phyloP scores from a whole-genome alignment of 768 basidiomycete species.

The Auricularia cornea region DNA sequence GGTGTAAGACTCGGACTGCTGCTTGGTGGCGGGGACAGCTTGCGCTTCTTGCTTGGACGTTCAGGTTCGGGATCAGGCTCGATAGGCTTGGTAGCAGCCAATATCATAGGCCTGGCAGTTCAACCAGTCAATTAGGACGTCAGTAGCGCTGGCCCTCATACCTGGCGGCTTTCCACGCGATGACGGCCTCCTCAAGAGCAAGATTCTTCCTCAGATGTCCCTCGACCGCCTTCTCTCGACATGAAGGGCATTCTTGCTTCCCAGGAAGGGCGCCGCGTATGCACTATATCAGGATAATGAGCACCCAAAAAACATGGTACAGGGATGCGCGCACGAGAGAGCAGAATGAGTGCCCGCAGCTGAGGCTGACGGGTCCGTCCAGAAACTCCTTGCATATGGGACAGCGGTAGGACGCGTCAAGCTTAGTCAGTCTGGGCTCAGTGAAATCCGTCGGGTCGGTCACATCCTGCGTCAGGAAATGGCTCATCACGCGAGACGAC shows the following conservation, averaged over 20 bases:
- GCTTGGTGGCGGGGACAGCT: slow-evolving; percentile 7
- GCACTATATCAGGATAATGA: slow-evolving; percentile 44
- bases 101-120: not conserved
- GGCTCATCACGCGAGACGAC: not conserved
- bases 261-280: slow-evolving; percentile 49
- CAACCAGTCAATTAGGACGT: not conserved
- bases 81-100: not conserved
- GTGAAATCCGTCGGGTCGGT: slow-evolving; percentile 69
- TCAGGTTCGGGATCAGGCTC: not conserved
- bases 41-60: slow-evolving; percentile 1
- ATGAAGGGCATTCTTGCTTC: slow-evolving; percentile 66
- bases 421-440: slow-evolving; percentile 33
- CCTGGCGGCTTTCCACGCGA: slow-evolving; percentile 69
- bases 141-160: slow-evolving; percentile 23
- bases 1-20: too few relatives aligned
- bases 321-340: slow-evolving; percentile 46
- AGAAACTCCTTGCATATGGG: slow-evolving; percentile 70
- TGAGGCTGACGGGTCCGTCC: slow-evolving; percentile 61
- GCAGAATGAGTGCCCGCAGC: slow-evolving; percentile 78
- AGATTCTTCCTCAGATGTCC: slow-evolving; percentile 58
- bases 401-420: slow-evolving; percentile 64
- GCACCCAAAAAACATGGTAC: not conserved
- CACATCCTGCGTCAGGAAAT: slow-evolving; percentile 16
- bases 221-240: slow-evolving; percentile 52
- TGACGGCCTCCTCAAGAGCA: slow-evolving; percentile 59